Conservation (phyloP, 2,329 filamentous ascomycete species). For the Claviceps sp. region DNA sequence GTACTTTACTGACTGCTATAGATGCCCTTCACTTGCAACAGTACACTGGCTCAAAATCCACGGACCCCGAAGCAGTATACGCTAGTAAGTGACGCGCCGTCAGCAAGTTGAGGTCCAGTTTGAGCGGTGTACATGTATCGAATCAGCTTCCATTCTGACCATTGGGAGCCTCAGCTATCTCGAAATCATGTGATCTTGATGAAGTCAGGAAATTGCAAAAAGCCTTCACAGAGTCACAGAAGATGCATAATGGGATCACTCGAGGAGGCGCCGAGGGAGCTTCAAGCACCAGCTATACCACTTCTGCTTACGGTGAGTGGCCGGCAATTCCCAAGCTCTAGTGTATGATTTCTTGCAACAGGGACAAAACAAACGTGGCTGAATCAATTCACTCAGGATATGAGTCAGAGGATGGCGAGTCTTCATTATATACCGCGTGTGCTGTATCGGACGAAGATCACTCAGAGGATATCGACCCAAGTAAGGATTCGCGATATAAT, state of each 20-base stretch:
- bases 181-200: background rate
- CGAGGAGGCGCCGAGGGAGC: background rate
- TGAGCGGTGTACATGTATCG: background rate
- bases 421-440: background rate
- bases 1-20: background rate
- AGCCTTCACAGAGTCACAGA: background rate
- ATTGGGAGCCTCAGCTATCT: background rate
- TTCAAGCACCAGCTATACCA: background rate
- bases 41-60: background rate
- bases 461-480: conserved; percentile 20
- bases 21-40: background rate
- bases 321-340: background rate
- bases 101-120: background rate
- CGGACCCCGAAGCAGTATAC: background rate
- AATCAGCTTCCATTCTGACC: background rate
- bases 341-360: background rate
- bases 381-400: background rate
- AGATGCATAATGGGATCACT: background rate
- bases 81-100: background rate
- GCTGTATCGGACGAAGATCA: background rate
- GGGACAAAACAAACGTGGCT: background rate
- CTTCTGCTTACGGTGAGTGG: background rate
- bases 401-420: conserved; percentile 4
- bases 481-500: conserved; percentile 16
- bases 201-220: background rate